Percentiles rank a stretch among this genome's conserved stretches.
These are phyloP conservation scores for Paraphoma sp. DNA, from an alignment of 2,329 filamentous ascomycete genomes.

Conservation along the genomic window DNA sequence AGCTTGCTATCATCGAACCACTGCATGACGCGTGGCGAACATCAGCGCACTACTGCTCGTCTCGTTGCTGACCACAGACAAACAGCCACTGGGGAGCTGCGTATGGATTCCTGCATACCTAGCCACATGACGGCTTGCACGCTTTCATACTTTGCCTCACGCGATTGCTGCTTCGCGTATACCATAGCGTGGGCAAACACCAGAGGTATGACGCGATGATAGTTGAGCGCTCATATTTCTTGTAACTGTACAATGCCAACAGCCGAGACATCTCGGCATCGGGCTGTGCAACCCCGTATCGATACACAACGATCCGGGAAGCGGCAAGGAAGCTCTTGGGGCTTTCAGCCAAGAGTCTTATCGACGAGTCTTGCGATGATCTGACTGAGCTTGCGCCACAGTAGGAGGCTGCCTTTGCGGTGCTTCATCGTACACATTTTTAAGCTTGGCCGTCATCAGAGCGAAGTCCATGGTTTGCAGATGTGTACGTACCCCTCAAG, in stretches of 20 bases:
- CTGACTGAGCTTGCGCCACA: conserved; percentile 9
- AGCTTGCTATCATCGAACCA: conserved; percentile 6
- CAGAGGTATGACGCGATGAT: not conserved
- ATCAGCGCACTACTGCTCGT: conserved; percentile 4
- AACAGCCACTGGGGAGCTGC: not conserved
- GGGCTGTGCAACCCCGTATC: conserved; percentile 27
- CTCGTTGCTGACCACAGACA: not conserved
- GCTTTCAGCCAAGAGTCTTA: conserved; percentile 43
- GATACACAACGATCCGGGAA: conserved; percentile 23
- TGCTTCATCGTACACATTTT: not conserved
- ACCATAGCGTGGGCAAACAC: not conserved
- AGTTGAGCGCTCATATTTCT: conserved; percentile 5
- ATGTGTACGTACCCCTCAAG: not conserved
- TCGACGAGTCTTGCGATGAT: conserved; percentile 18
- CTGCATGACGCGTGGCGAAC: conserved; percentile 11
- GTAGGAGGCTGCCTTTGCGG: not conserved
- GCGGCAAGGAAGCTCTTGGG: conserved; percentile 37
- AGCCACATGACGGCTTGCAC: not conserved
- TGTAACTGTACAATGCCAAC: conserved; percentile 22
- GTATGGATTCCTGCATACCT: not conserved
- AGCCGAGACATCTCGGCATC: conserved; percentile 37
- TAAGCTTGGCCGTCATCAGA: not conserved
- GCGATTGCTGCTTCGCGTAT: conserved; percentile 1
- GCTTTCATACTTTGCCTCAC: not conserved
- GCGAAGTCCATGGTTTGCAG: not conserved